Base-by-base conservation (phyloP, 805 yeast genomes). In the Osmozyma mogii region DNA sequence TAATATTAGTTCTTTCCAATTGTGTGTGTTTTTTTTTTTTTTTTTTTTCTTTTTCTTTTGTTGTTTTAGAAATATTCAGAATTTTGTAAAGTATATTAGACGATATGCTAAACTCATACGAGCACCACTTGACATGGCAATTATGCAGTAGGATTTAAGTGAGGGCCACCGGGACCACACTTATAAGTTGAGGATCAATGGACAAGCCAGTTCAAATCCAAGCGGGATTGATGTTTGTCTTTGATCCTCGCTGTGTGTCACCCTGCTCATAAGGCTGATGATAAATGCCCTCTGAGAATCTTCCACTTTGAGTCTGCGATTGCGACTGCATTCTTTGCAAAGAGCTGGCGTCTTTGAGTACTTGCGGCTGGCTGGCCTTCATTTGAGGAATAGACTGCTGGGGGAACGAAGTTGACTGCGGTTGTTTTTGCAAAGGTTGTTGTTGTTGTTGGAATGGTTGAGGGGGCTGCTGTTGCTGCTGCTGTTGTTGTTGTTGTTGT, bases 211-310 rank as follows among this genome's bases (percentile, higher is more conserved):
- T 12, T 28, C 24, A 42, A 18, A 42, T 38, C 46, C 46, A 42
- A 6, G 46, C 42, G 13, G 46, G 44, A 25, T 38, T 42, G 22
- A 40, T 36, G 24, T 24, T 40, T 11, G 35, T 19, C 29, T 38
- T 29, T 24, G 29, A 28, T 9, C 37, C 33, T 9, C 36, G 34
- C 16, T 32, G 41, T 12, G 29, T 11, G 6, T 34, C 31, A 7
- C 30, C 36, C 9, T 40, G 41, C n/a, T 32, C 38, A 15, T 21
- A 32, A 9, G 28, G 15, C 23, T 34, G 43, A 24, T 34, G 39
- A 22, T 22, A 30, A 17, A 28, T 17, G 7, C 17, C 19, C 6
- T 31, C 32, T 10, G 21, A 22, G 11, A 24, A 29, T 9, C 32
- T 15, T 5, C 32, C 32, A 15, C 28, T 17, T 10, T 24, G 32